These are phyloP conservation scores for Salix caprea DNA, from an alignment of 345 rosid species.

Conservation along the genomic window DNA sequence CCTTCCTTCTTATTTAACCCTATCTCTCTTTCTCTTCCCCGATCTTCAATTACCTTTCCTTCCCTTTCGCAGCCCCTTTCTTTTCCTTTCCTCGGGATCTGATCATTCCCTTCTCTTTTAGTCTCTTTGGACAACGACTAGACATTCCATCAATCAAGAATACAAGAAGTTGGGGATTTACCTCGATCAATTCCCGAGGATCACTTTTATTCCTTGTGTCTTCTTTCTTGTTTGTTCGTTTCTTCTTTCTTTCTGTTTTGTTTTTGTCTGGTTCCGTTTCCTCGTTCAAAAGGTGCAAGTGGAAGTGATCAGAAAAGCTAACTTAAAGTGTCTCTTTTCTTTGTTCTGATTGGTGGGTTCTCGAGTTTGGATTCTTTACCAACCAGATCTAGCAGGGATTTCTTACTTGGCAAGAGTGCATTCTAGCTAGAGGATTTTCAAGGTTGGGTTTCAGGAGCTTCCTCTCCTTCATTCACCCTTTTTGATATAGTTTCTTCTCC, in stretches of 20 bases:
- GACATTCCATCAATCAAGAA: background rate
- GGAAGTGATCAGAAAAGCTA: conserved; percentile 7
- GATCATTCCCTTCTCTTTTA: conserved; percentile 30
- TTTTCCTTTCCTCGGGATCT: conserved; percentile 64
- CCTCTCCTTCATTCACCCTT: conserved; percentile 2
- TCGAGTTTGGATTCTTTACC: conserved; percentile 5
- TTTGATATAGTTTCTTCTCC: background rate
- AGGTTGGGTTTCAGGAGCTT: conserved; percentile 24
- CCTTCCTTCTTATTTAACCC: conserved; percentile 48
- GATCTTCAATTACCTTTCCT: conserved; percentile 21
- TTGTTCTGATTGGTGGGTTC: conserved; percentile 2
- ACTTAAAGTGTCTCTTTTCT: conserved; percentile 2
- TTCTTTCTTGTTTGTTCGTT: conserved; percentile 14
- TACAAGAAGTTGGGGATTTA: conserved; percentile 10
- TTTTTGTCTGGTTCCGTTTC: conserved; percentile 32
- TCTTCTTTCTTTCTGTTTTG: conserved; percentile 17
- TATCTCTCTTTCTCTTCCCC: conserved; percentile 44
- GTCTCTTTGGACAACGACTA: conserved; percentile 8
- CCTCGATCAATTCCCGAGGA: conserved; percentile 59
- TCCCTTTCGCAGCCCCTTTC: conserved; percentile 1
- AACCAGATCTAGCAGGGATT: conserved; percentile 29
- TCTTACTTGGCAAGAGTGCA: conserved; percentile 8
- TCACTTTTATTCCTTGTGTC: conserved; percentile 20
- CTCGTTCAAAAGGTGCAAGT: conserved; percentile 11
- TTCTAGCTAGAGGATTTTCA: conserved; percentile 5